These are phyloP conservation scores for Nakaseomyces glabratus DNA, from an alignment of 1,139 yeast genomes.

Conservation along the genomic window DNA sequence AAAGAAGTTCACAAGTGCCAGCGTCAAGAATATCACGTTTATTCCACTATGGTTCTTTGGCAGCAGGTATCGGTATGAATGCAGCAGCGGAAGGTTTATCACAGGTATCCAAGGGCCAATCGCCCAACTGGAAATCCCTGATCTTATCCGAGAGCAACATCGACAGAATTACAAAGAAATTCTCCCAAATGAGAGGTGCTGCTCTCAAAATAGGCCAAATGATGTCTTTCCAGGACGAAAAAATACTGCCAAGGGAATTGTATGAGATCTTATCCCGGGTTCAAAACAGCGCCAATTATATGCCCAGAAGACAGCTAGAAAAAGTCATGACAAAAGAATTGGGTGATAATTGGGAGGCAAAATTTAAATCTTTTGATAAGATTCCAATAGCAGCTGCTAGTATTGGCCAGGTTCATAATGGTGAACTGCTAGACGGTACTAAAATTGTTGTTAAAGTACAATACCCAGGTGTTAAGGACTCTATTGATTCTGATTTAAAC, in stretches of 20 bases:
- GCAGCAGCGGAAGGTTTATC: slow-evolving; percentile 73
- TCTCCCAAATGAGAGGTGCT: slow-evolving; percentile 95
- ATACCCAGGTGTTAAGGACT: slow-evolving; percentile 93
- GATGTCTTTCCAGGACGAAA: slow-evolving; percentile 85
- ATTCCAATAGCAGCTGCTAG: slow-evolving; percentile 96
- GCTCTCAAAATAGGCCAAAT: slow-evolving; percentile 94
- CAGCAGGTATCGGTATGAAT: slow-evolving; percentile 85
- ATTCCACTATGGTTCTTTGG: slow-evolving; percentile 86
- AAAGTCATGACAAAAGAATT: slow-evolving; percentile 63
- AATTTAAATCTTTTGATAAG: slow-evolving; percentile 70
- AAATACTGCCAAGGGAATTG: slow-evolving; percentile 75
- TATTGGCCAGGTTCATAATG: slow-evolving; percentile 92
- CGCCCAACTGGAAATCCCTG: slow-evolving; percentile 50
- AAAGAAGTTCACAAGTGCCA: slow-evolving; percentile 68
- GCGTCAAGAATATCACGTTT: slow-evolving; percentile 75
- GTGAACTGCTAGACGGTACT: slow-evolving; percentile 50
- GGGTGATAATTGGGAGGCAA: slow-evolving; percentile 67
- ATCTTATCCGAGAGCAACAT: slow-evolving; percentile 75
- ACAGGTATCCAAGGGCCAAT: slow-evolving; percentile 47
- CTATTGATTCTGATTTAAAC: slow-evolving; percentile 89
- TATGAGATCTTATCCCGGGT: slow-evolving; percentile 74
- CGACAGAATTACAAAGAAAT: slow-evolving; percentile 77
- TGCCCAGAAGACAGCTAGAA: slow-evolving; percentile 89
- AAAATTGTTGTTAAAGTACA: slow-evolving; percentile 94
- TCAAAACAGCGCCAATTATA: slow-evolving; percentile 90